Base-by-base conservation (phyloP, 106 monocot species). In the Allium sativum region DNA sequence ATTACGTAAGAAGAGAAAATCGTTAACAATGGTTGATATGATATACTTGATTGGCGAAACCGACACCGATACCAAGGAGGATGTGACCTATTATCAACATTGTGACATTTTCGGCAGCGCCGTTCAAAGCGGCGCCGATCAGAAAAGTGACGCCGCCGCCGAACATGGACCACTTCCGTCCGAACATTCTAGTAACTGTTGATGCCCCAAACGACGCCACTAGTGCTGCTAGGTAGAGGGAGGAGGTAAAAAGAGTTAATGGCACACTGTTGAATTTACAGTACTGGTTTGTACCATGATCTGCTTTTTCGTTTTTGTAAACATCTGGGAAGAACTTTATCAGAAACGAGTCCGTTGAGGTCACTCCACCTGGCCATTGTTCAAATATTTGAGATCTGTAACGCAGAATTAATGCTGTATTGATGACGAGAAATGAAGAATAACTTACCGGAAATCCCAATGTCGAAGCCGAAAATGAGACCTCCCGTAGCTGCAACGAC, bases 41-140 rank as follows among this genome's bases (percentile, higher is more conserved):
- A n/a, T 21, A 41, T 42, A 40, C 66, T 42, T 55, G 53, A 67
- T 55, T 68, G 1, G 70, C 52, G 41, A 86, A 86, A 3, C 85
- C 85, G 21, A 86, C 75, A 13, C 85, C 85, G 17, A 87, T 55
- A 52, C 87, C 87, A 45, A 87, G 82, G 8, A 82, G 69, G 52
- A 87, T 76, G 21, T 82, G 82, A 43, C 82, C 86, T n/a, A 79
- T 12, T 55, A 87, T 87, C 67, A 87, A 73, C 87, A 82, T 82
- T 51, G 55, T 45, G 52, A 87, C 71, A 59, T 87, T 59, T 56
- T 12, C 14, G 4, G 85, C 85, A 21, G 66, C 74, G 22, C 81
- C 85, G 59, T 81, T 81, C 69, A 86, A 19, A 50, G 78, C 78
- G 4, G 85, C 78, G 31, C 85, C 85, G 52, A 53, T 50, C 55